A percentile compares a stretch with the other conserved stretches of the same genome.
These are phyloP conservation scores for Petunia axillaris DNA, from an alignment of 257 asterid species.

Conservation along the genomic window DNA sequence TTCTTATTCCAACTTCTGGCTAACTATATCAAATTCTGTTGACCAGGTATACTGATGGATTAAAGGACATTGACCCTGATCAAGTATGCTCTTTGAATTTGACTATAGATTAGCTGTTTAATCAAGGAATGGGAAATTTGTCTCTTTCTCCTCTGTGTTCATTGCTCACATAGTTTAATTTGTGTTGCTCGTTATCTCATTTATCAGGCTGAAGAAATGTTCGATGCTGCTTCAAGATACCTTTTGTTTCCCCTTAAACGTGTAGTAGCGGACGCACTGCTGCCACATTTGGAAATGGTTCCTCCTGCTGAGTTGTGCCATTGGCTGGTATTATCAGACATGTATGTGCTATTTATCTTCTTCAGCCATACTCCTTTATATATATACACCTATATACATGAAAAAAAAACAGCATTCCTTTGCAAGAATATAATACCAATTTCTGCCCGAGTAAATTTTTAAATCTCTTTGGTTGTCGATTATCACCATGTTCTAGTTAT, in stretches of 20 bases:
- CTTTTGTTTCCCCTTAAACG: constrained; percentile 93
- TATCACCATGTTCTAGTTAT: constrained; percentile 1
- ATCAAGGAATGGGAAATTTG: not conserved
- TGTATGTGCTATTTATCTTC: constrained; percentile 51
- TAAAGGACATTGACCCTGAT: constrained; percentile 66
- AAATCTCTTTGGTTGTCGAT: not conserved
- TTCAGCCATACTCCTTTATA: constrained; percentile 22
- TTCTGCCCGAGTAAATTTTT: not conserved
- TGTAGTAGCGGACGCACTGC: constrained; percentile 89
- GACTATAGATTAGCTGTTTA: not conserved
- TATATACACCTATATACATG: not conserved
- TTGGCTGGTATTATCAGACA: constrained; percentile 87
- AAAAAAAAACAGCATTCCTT: not conserved
- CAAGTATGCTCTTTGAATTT: constrained; percentile 59
- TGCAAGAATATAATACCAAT: not conserved
- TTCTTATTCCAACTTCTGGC: constrained; percentile 21
- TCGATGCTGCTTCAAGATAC: constrained; percentile 96
- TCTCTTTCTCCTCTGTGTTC: constrained; percentile 14
- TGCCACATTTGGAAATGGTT: constrained; percentile 81
- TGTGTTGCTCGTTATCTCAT: not conserved
- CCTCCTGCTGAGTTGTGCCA: constrained; percentile 86
- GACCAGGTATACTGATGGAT: constrained; percentile 85
- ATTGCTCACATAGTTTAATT: constrained; percentile 17
- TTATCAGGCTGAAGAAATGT: constrained; percentile 84
- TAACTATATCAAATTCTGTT: constrained; percentile 27